Percentiles rank a stretch among this genome's conserved stretches.
Evolutionary conservation across 1,284 basidiomycete genomes (phyloP).

Genomic region (Cutaneotrichosporon cyanovorans): DNA sequence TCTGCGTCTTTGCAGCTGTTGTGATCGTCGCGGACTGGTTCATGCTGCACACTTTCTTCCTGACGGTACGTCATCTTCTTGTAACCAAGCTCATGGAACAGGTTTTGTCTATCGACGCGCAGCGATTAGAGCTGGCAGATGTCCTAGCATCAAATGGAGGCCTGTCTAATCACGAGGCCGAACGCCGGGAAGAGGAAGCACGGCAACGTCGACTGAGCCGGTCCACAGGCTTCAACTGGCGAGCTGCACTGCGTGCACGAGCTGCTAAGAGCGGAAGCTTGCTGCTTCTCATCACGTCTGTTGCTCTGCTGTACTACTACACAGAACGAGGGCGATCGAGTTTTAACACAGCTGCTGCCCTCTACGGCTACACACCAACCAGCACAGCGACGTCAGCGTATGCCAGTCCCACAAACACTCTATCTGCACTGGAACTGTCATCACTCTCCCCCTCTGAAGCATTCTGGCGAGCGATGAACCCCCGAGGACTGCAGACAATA

Average conservation of each 20-base stretch:
- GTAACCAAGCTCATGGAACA: conserved; percentile 9
- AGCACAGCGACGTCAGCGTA: conserved; percentile 16
- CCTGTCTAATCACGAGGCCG: conserved; percentile 8
- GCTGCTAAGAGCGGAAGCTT: conserved; percentile 73
- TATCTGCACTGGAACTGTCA: conserved; percentile 14
- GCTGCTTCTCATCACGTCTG: conserved; percentile 50
- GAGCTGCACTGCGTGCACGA: conserved; percentile 58
- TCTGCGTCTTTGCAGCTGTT: conserved; percentile 87
- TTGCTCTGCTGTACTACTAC: conserved; percentile 43
- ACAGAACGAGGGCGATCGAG: conserved; percentile 29
- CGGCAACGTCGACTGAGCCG: conserved; percentile 5
- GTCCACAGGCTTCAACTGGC: conserved; percentile 15
- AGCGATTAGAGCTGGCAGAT: conserved; percentile 49
- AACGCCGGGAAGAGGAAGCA: conserved; percentile 12
- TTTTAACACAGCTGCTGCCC: conserved; percentile 23
- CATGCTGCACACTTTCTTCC: conserved; percentile 53
- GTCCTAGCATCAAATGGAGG: conserved; percentile 27
- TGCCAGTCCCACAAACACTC: conserved; percentile 7
- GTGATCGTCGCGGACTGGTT: conserved; percentile 92
- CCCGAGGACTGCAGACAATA: conserved; percentile 59
- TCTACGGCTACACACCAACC: conserved; percentile 38
- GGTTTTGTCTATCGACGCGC: conserved; percentile 52
- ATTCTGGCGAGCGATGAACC: conserved; percentile 76
- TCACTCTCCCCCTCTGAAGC: conserved; percentile 32
- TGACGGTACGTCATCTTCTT: conserved; percentile 39